These are phyloP conservation scores for Schoenoplectus triqueter DNA, from an alignment of 202 grass and related monocot genomes.

Conservation along the genomic window DNA sequence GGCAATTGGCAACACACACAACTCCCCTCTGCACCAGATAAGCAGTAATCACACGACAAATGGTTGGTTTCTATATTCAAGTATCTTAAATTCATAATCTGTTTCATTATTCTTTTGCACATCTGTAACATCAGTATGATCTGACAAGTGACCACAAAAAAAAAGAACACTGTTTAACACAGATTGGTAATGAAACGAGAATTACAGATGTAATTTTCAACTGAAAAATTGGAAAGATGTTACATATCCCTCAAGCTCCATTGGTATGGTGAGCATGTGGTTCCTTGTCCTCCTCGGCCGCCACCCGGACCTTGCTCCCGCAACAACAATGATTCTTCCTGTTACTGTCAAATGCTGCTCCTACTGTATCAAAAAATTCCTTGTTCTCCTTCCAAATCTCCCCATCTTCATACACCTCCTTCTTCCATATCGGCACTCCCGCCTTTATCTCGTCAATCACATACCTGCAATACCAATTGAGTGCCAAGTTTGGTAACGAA, in stretches of 20 bases:
- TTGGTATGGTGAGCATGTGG: constrained; percentile 15
- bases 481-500: neutral
- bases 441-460: constrained; percentile 97
- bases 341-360: neutral
- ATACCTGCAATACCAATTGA: constrained; percentile 63
- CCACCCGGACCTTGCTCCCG: constrained; percentile 64
- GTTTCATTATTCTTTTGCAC: neutral
- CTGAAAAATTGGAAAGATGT: neutral
- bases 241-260: neutral
- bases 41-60: neutral
- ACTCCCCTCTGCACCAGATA: neutral
- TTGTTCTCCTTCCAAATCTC: constrained; percentile 99
- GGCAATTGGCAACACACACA: neutral
- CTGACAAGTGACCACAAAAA: constrained; percentile 1
- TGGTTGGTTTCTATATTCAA: neutral
- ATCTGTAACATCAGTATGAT: neutral
- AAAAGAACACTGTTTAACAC: neutral
- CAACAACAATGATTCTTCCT: constrained; percentile 52
- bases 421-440: constrained; percentile 97
- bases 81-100: neutral
- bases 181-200: neutral
- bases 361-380: constrained; percentile 64
- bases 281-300: neutral
- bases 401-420: constrained; percentile 98
- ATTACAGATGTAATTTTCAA: neutral